phyloP scores from a whole-genome alignment of 306 rosid species.

The Prunus mira region DNA sequence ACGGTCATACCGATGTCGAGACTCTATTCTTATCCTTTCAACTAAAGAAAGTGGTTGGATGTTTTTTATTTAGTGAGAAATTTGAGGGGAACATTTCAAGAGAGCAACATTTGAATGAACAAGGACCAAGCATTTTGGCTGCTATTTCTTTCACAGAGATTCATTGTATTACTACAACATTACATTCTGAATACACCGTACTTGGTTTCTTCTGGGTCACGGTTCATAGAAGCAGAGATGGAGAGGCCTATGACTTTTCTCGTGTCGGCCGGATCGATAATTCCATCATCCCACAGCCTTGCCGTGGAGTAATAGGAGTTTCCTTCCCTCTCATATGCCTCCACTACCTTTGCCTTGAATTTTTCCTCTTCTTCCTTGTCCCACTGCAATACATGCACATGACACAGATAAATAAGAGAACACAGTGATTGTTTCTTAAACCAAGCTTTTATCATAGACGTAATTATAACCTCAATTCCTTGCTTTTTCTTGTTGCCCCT shows the following conservation, averaged over 20 bases:
- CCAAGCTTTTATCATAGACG: background rate
- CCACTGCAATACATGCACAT: slow-evolving; percentile 48
- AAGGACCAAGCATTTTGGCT: background rate
- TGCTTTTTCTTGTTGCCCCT: slow-evolving; percentile 80
- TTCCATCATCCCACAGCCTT: slow-evolving; percentile 94
- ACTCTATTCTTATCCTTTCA: too few relatives aligned
- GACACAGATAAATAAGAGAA: slow-evolving; percentile 17
- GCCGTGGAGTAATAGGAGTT: slow-evolving; percentile 91
- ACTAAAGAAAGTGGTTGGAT: too few relatives aligned
- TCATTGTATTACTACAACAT: background rate
- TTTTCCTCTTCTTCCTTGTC: slow-evolving; percentile 81
- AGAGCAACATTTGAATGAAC: slow-evolving; percentile 1
- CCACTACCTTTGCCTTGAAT: slow-evolving; percentile 70
- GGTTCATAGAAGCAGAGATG: slow-evolving; percentile 74
- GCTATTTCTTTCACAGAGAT: slow-evolving; percentile 19
- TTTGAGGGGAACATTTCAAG: background rate
- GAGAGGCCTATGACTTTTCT: slow-evolving; percentile 73
- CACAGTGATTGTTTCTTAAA: slow-evolving; percentile 4
- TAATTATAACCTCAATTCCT: slow-evolving; percentile 71
- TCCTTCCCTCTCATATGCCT: slow-evolving; percentile 83
- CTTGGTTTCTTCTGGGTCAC: slow-evolving; percentile 63
- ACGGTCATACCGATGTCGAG: too few relatives aligned
- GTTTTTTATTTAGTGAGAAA: background rate
- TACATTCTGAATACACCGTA: slow-evolving; percentile 93
- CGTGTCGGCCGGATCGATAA: slow-evolving; percentile 95